Base-by-base conservation (phyloP, 2,329 filamentous ascomycete genomes). In the Fonsecaea pugnacius region DNA sequence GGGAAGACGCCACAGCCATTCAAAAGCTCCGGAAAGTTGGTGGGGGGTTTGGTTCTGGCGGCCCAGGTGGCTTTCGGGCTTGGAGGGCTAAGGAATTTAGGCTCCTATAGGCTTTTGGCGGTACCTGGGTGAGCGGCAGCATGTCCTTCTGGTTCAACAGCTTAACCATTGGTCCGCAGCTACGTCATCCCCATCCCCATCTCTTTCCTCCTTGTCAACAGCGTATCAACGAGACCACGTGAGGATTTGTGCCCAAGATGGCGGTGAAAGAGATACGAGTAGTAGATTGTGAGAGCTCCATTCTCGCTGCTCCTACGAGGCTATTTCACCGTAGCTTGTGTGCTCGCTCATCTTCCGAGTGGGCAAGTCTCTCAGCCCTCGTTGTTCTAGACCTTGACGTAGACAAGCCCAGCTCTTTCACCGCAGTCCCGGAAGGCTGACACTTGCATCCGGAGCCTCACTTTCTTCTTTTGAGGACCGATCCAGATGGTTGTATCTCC, bases 161-260 rank as follows among this genome's bases (percentile, higher is more conserved):
- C 57, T 59, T 9, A 4, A 12, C 50, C 46, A 59, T 51, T 59
- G 57, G 57, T 32, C 16, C 12, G 16, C 8, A 4, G 10, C 33
- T 21, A 59, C 57, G 57, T 59, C 57, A 59, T 40, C 21, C 16
- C 24, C 32, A 27, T 48, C 24, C 18, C 40, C 14, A 18, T 48
- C 9, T 48, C 6, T 43, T 27, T 35, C 24, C 8, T 18, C 16
- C 32, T 21, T 18, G 30, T 46, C 33, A 27, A 43, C 40, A 58
- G 40, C 55, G 55, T 43, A 30, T 58, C 55, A 58, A 40, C 36
- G 8, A 7, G 24, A 48, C 40, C 54, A 58, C 55, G 55, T 58
- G 55, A 58, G 16, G 30, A 4, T 14, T 18, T 6, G n/a, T 35
- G 40, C 40, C 38, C 32, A 48, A 58, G 27, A 50, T 58, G 55